phyloP scores from a whole-genome alignment of 176 grass and related monocot species.

The Paspalum vaginatum region DNA sequence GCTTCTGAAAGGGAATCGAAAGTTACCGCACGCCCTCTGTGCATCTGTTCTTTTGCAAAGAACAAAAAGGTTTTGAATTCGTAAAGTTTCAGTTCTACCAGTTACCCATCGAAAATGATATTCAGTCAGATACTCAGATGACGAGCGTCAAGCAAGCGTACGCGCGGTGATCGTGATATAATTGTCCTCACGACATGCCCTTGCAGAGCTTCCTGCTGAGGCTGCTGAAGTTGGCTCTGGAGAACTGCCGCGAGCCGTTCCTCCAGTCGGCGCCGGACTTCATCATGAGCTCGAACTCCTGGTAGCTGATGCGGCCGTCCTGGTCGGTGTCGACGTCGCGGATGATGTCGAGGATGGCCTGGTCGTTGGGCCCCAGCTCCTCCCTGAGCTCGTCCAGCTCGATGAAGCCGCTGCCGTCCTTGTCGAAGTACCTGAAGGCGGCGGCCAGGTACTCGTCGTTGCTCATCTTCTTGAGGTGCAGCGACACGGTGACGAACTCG shows the following conservation, averaged over 20 bases:
- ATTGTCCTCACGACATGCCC: slow-evolving; percentile 6
- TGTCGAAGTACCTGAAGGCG: slow-evolving; percentile 90
- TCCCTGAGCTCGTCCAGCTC: slow-evolving; percentile 76
- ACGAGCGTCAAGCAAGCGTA: too few relatives aligned
- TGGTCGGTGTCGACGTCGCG: slow-evolving; percentile 78
- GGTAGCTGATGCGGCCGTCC: slow-evolving; percentile 82
- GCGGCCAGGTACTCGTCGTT: slow-evolving; percentile 76
- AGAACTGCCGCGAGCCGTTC: slow-evolving; percentile 66
- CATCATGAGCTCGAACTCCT: slow-evolving; percentile 97
- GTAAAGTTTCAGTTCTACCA: neutral
- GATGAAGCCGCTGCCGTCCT: slow-evolving; percentile 84
- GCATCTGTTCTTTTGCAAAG: neutral
- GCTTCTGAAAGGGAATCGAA: neutral
- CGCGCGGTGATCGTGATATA: too few relatives aligned
- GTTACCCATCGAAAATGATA: neutral
- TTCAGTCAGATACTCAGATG: neutral
- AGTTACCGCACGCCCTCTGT: neutral
- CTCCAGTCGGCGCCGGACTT: slow-evolving; percentile 83
- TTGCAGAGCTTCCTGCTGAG: slow-evolving; percentile 74
- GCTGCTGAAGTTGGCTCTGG: slow-evolving; percentile 55
- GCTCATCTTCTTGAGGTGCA: slow-evolving; percentile 84
- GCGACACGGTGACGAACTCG: slow-evolving; percentile 86
- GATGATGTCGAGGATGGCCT: slow-evolving; percentile 78
- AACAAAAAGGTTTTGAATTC: neutral
- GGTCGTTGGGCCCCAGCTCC: slow-evolving; percentile 69